Evolutionary conservation across 1,284 basidiomycete genomes (phyloP).

Genomic region (Tilletiaria anomala): DNA sequence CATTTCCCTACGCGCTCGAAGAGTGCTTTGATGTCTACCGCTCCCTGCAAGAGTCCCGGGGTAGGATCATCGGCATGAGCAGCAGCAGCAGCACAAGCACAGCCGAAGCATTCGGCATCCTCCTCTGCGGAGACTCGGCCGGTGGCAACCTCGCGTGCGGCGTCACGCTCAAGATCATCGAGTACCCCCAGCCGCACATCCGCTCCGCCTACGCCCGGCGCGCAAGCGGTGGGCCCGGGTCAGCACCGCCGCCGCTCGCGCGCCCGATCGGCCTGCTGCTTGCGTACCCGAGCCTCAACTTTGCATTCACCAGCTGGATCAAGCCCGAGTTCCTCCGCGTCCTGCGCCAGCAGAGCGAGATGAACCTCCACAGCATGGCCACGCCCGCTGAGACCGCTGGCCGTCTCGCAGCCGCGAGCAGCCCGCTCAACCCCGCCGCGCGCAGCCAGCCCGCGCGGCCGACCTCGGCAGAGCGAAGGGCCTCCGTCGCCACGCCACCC

Average conservation of each 20-base stretch:
- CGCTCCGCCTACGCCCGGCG: slow-evolving; percentile 11
- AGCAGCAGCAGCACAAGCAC: slow-evolving; percentile 55
- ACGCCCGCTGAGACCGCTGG: background rate
- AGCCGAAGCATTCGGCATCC: slow-evolving; percentile 11
- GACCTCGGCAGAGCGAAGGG: too few species aligned
- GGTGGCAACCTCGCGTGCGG: slow-evolving; percentile 26
- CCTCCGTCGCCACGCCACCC: too few species aligned
- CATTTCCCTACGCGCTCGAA: slow-evolving; percentile 86
- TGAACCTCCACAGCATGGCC: slow-evolving; percentile 15
- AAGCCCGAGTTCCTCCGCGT: slow-evolving; percentile 68
- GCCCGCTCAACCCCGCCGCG: too few species aligned
- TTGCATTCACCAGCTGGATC: slow-evolving; percentile 91
- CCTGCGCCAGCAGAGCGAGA: slow-evolving; percentile 48
- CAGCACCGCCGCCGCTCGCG: slow-evolving; percentile 38
- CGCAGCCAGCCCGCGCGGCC: too few species aligned
- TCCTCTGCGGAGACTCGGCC: slow-evolving; percentile 28
- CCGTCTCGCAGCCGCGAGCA: background rate
- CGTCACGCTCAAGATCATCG: slow-evolving; percentile 24
- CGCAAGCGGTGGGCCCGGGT: background rate
- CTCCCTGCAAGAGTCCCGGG: slow-evolving; percentile 63
- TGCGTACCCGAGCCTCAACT: slow-evolving; percentile 61
- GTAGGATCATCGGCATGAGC: slow-evolving; percentile 63
- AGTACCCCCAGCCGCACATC: slow-evolving; percentile 28
- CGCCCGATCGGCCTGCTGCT: slow-evolving; percentile 68
- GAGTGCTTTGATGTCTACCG: slow-evolving; percentile 83